Evolutionary conservation across 1,284 basidiomycete species (phyloP).

Genomic region (Vanrija sp.): DNA sequence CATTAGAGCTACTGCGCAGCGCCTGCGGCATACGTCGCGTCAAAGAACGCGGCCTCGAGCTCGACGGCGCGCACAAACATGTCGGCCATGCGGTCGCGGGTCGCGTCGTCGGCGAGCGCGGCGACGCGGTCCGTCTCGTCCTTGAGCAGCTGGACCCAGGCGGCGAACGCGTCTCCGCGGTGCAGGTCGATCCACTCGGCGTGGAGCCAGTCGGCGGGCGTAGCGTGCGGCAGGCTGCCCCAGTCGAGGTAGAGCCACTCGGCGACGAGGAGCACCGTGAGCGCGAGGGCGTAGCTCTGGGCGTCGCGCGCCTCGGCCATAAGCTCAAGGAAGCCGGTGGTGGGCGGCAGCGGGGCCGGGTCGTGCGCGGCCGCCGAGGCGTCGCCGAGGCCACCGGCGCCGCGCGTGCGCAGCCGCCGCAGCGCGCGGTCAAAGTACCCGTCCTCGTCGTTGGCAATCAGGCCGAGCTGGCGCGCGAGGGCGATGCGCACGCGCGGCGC

Average conservation of each 20-base stretch:
- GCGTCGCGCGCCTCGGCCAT: slow-evolving; percentile 7
- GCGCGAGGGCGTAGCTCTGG: slow-evolving; percentile 6
- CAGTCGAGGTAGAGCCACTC: slow-evolving; percentile 24
- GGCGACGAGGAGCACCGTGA: slow-evolving; percentile 17
- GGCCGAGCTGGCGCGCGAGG: slow-evolving; percentile 13
- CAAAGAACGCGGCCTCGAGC: slow-evolving; percentile 15
- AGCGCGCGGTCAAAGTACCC: slow-evolving; percentile 15
- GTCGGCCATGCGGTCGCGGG: slow-evolving; percentile 1
- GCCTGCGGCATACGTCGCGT: slow-evolving; percentile 5
- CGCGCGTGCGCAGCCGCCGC: neutral
- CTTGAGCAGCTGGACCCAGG: slow-evolving; percentile 11
- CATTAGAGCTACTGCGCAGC: too few relatives aligned
- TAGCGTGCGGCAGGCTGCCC: neutral
- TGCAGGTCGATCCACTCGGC: slow-evolving; percentile 23
- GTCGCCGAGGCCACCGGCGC: neutral
- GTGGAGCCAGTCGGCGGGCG: slow-evolving; percentile 10
- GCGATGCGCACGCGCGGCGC: slow-evolving; percentile 5
- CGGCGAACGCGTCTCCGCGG: slow-evolving; percentile 11
- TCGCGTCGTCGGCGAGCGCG: neutral
- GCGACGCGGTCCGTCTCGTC: slow-evolving; percentile 17
- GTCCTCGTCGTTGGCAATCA: slow-evolving; percentile 18
- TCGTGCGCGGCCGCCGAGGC: neutral
- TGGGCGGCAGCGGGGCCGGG: neutral
- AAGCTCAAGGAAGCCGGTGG: slow-evolving; percentile 4
- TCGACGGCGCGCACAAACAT: slow-evolving; percentile 9